Conservation (phyloP, 1,139 yeast species). For the Geotrichum restrictum region DNA sequence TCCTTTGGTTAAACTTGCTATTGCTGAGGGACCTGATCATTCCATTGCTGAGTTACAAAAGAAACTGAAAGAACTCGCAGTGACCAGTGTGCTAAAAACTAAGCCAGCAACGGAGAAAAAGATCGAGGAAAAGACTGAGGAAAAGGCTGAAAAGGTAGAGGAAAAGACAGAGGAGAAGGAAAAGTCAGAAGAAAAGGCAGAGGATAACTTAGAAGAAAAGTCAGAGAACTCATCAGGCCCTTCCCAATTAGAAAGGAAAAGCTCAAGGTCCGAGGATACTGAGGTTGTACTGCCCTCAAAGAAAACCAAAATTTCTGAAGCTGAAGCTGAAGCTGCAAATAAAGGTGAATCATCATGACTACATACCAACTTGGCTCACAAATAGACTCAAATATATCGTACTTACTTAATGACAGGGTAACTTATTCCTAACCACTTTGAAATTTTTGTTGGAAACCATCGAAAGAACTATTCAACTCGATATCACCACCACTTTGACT, state of each 20-base stretch:
- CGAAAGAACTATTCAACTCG: neutral
- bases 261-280: neutral
- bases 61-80: neutral
- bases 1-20: slow-evolving; percentile 17
- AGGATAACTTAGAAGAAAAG: too few relatives aligned
- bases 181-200: neutral
- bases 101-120: neutral
- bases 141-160: neutral
- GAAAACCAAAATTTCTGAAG: neutral
- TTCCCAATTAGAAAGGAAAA: neutral
- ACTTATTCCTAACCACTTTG: slow-evolving; percentile 3
- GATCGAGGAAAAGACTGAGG: neutral
- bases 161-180: slow-evolving; percentile 2
- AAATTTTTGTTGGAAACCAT: slow-evolving; percentile 10
- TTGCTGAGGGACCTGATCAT: slow-evolving; percentile 14
- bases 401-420: slow-evolving; percentile 5
- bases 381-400: neutral
- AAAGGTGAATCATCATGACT: slow-evolving; percentile 1
- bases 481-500: slow-evolving; percentile 13
- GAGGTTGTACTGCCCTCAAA: neutral
- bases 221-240: too few relatives aligned
- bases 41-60: slow-evolving; percentile 9
- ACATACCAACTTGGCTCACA: neutral
- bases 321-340: neutral
- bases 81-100: neutral